phyloP scores from a whole-genome alignment of 2,329 filamentous ascomycete genomes.

The Ceratocystis papillata region DNA sequence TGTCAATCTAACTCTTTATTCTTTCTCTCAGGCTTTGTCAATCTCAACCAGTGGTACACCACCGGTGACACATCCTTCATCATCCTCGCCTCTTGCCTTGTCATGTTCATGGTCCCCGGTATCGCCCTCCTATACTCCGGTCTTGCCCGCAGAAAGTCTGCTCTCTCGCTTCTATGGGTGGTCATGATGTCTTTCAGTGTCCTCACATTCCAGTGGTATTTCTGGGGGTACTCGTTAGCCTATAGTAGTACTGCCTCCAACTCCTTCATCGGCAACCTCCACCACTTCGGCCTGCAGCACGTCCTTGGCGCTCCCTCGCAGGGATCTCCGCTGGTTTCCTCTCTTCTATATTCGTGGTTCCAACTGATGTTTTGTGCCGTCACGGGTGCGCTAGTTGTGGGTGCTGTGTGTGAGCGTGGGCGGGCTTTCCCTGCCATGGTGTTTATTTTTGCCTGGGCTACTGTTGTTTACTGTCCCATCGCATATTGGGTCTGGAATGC shows the following conservation, averaged over 20 bases:
- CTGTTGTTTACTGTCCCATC: slow-evolving; percentile 91
- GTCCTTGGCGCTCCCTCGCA: slow-evolving; percentile 75
- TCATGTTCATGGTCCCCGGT: slow-evolving; percentile 90
- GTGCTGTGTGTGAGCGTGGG: slow-evolving; percentile 86
- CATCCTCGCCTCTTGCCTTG: slow-evolving; percentile 79
- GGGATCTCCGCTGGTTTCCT: slow-evolving; percentile 77
- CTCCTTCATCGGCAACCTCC: slow-evolving; percentile 82
- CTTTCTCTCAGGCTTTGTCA: slow-evolving; percentile 53
- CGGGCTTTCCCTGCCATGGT: slow-evolving; percentile 88
- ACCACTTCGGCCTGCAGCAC: slow-evolving; percentile 79
- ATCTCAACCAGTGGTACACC: slow-evolving; percentile 92
- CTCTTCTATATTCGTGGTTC: slow-evolving; percentile 88
- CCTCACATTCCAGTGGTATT: slow-evolving; percentile 97
- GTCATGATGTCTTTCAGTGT: slow-evolving; percentile 89
- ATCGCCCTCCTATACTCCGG: slow-evolving; percentile 97
- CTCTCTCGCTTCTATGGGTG: slow-evolving; percentile 92
- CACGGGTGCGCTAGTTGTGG: slow-evolving; percentile 82
- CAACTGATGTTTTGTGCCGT: slow-evolving; percentile 98
- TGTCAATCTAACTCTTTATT: background rate
- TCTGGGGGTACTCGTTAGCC: slow-evolving; percentile 95
- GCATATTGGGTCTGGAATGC: slow-evolving; percentile 95
- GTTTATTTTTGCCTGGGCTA: slow-evolving; percentile 93
- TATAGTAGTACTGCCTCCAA: slow-evolving; percentile 74
- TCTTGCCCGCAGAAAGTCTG: slow-evolving; percentile 93
- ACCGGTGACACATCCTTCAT: slow-evolving; percentile 92